Conservation (phyloP, 768 basidiomycete genomes). For the Agrocybe pediades region DNA sequence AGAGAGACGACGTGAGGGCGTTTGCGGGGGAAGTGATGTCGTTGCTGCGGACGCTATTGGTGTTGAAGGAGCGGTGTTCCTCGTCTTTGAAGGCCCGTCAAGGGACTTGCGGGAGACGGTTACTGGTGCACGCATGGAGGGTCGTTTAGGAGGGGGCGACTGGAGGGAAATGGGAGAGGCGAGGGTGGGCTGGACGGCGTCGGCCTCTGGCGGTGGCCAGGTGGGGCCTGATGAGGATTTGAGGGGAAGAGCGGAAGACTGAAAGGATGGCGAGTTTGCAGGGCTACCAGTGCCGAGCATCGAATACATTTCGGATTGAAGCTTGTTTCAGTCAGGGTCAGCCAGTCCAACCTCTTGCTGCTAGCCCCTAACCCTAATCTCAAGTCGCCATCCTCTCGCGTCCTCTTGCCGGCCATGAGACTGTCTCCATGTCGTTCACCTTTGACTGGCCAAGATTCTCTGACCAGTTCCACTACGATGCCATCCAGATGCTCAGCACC, state of each 20-base stretch:
- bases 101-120: background rate
- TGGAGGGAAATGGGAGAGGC: conserved; percentile 21
- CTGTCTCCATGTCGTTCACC: conserved; percentile 70
- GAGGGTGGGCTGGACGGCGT: background rate
- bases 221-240: conserved; percentile 35
- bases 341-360: background rate
- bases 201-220: conserved; percentile 44
- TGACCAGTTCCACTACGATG: conserved; percentile 94
- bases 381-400: background rate
- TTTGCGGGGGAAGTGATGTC: background rate
- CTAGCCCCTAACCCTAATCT: conserved; percentile 20
- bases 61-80: background rate
- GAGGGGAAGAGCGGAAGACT: conserved; percentile 13
- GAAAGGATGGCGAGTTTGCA: conserved; percentile 21
- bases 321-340: background rate
- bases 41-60: background rate
- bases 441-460: conserved; percentile 98
- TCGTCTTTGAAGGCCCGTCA: background rate
- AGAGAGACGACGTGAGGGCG: background rate
- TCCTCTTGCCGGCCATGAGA: background rate
- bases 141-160: conserved; percentile 42
- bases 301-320: conserved; percentile 51
- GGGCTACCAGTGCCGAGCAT: conserved; percentile 47
- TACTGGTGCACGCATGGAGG: background rate
- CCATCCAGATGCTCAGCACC: conserved; percentile 95